phyloP scores from a whole-genome alignment of 1,139 yeast species.

The Blastobotrys indianensis region DNA sequence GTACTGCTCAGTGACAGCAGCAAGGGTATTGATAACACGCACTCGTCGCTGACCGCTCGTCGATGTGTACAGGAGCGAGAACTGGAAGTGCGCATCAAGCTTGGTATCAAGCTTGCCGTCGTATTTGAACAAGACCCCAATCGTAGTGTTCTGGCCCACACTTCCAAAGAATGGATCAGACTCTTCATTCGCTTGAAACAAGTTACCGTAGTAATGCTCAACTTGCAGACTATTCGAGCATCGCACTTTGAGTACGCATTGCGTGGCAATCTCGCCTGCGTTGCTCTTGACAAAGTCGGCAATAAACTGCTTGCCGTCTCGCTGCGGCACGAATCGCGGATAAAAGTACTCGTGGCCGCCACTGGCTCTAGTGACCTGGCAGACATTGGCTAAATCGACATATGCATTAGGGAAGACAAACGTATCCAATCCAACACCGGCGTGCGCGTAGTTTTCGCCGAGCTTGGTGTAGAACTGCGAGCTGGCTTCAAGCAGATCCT shows the following conservation, averaged over 20 bases:
- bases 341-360: constrained; percentile 70
- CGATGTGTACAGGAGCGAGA: constrained; percentile 82
- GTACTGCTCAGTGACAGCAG: constrained; percentile 71
- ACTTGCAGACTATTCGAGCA: constrained; percentile 88
- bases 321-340: constrained; percentile 58
- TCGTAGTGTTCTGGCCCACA: constrained; percentile 56
- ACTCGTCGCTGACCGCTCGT: constrained; percentile 71
- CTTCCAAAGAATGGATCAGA: constrained; percentile 70
- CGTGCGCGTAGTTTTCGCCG: constrained; percentile 50
- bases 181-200: constrained; percentile 29
- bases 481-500: constrained; percentile 56
- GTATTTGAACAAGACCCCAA: constrained; percentile 67
- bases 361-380: constrained; percentile 57
- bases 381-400: constrained; percentile 71
- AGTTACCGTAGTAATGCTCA: constrained; percentile 64
- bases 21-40: constrained; percentile 74
- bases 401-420: constrained; percentile 61
- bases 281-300: constrained; percentile 46
- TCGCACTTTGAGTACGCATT: constrained; percentile 77
- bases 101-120: constrained; percentile 71
- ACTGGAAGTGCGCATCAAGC: constrained; percentile 84
- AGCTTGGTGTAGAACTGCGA: constrained; percentile 58
- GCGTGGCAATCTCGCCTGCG: constrained; percentile 52
- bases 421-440: constrained; percentile 71
- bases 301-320: constrained; percentile 65